phyloP scores from a whole-genome alignment of 2,329 filamentous ascomycete species.

The Beauveria australis region DNA sequence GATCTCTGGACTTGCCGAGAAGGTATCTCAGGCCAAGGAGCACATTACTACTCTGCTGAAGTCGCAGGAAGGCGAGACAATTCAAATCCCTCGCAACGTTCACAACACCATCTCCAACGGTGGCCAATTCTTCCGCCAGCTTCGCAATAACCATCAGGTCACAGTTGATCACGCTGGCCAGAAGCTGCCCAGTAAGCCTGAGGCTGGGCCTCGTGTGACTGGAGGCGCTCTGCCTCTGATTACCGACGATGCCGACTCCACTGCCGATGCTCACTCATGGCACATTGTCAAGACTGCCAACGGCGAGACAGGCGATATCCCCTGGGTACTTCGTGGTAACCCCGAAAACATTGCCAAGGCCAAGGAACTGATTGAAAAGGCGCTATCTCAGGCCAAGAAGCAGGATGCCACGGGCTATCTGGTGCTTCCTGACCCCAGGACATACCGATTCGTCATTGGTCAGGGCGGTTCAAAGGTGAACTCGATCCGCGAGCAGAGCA shows the following conservation, averaged over 20 bases:
- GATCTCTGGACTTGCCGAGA: slow-evolving; percentile 67
- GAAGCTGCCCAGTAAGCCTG: slow-evolving; percentile 61
- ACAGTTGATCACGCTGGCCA: slow-evolving; percentile 87
- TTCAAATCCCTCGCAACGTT: slow-evolving; percentile 73
- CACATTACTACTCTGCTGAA: slow-evolving; percentile 75
- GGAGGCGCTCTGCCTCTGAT: slow-evolving; percentile 73
- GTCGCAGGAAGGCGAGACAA: slow-evolving; percentile 77
- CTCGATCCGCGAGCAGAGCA: slow-evolving; percentile 81
- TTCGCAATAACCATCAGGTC: slow-evolving; percentile 78
- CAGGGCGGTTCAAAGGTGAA: slow-evolving; percentile 87
- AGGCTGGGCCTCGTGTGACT: slow-evolving; percentile 45
- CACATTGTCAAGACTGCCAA: slow-evolving; percentile 60
- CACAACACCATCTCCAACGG: slow-evolving; percentile 84
- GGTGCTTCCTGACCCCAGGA: slow-evolving; percentile 78
- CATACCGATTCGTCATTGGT: slow-evolving; percentile 86
- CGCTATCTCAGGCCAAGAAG: slow-evolving; percentile 63
- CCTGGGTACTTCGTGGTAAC: slow-evolving; percentile 80
- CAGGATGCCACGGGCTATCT: slow-evolving; percentile 75
- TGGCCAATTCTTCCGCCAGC: slow-evolving; percentile 85
- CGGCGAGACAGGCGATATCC: slow-evolving; percentile 63
- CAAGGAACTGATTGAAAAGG: slow-evolving; percentile 62
- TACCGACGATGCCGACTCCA: slow-evolving; percentile 67
- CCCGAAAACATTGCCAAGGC: slow-evolving; percentile 76
- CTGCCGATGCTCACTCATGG: slow-evolving; percentile 70
- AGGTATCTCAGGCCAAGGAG: slow-evolving; percentile 78